These are phyloP conservation scores for Sphaerobolus stellatus DNA, from an alignment of 1,284 basidiomycete species.

Conservation along the genomic window DNA sequence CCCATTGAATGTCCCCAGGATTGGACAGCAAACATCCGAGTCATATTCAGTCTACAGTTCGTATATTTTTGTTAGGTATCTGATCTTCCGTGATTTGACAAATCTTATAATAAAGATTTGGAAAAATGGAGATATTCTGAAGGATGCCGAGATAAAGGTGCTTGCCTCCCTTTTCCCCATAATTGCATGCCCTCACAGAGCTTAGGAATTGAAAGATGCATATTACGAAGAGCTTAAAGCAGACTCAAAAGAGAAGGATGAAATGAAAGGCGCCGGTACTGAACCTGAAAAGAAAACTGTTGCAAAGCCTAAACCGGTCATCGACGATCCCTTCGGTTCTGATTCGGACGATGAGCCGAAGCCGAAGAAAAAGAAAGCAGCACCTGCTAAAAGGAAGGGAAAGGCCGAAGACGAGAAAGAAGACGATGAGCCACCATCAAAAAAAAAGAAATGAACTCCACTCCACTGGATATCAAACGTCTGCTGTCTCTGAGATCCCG, in stretches of 20 bases:
- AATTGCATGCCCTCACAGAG: neutral
- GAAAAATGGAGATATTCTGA: conserved; percentile 59
- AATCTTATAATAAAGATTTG: conserved; percentile 46
- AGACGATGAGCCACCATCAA: conserved; percentile 5
- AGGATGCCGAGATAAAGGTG: conserved; percentile 62
- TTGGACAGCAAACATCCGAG: conserved; percentile 74
- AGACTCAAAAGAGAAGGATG: conserved; percentile 25
- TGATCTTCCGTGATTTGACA: neutral
- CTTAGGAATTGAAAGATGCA: conserved; percentile 57
- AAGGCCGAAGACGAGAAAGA: conserved; percentile 21
- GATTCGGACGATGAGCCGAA: conserved; percentile 37
- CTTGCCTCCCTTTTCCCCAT: neutral
- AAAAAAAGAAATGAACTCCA: conserved; percentile 19
- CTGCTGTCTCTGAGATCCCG: too few species aligned
- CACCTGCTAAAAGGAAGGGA: conserved; percentile 8
- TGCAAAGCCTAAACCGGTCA: conserved; percentile 37
- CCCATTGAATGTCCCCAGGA: conserved; percentile 35
- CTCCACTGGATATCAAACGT: neutral
- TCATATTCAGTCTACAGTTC: conserved; percentile 66
- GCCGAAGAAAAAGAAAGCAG: conserved; percentile 13
- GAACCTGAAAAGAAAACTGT: conserved; percentile 16
- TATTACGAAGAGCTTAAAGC: conserved; percentile 46
- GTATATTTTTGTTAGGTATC: neutral
- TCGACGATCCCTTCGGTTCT: conserved; percentile 49
- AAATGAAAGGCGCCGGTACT: conserved; percentile 24